Percentiles rank a stretch among this genome's conserved stretches.
These are phyloP conservation scores for Aspergillus unguis DNA, from an alignment of 2,329 filamentous ascomycete species.

Conservation along the genomic window DNA sequence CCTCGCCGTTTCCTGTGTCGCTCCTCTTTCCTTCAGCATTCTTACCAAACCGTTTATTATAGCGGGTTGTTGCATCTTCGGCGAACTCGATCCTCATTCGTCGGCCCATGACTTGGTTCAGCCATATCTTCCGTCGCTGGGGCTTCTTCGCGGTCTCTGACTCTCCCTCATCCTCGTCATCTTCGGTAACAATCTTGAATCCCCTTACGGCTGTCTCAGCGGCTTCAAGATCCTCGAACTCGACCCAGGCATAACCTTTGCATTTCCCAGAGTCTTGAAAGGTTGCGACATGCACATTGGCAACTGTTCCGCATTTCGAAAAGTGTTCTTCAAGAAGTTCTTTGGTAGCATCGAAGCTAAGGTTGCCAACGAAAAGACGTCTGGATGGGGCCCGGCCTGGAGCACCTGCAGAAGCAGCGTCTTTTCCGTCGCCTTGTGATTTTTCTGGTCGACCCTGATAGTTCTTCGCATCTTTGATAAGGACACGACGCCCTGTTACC, in stretches of 20 bases:
- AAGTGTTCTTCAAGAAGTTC: conserved; percentile 80
- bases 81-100: conserved; percentile 86
- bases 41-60: conserved; percentile 91
- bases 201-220: conserved; percentile 76
- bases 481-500: conserved; percentile 69
- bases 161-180: conserved; percentile 50
- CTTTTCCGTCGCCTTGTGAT: conserved; percentile 42
- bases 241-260: conserved; percentile 95
- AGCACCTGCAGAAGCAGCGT: conserved; percentile 27
- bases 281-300: conserved; percentile 82
- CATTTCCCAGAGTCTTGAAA: conserved; percentile 98
- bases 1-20: conserved; percentile 10
- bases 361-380: conserved; percentile 84
- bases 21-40: conserved; percentile 49
- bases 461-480: conserved; percentile 89
- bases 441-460: conserved; percentile 87
- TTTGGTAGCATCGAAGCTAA: conserved; percentile 76
- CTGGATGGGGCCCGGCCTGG: conserved; percentile 67
- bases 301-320: conserved; percentile 75
- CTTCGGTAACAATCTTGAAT: conserved; percentile 63
- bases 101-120: conserved; percentile 78
- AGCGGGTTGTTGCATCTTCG: conserved; percentile 82
- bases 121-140: conserved; percentile 64
- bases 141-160: conserved; percentile 39
- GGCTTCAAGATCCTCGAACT: conserved; percentile 74